These are phyloP conservation scores for Eutrema heterophyllum DNA, from an alignment of 345 rosid genomes.

Conservation along the genomic window DNA sequence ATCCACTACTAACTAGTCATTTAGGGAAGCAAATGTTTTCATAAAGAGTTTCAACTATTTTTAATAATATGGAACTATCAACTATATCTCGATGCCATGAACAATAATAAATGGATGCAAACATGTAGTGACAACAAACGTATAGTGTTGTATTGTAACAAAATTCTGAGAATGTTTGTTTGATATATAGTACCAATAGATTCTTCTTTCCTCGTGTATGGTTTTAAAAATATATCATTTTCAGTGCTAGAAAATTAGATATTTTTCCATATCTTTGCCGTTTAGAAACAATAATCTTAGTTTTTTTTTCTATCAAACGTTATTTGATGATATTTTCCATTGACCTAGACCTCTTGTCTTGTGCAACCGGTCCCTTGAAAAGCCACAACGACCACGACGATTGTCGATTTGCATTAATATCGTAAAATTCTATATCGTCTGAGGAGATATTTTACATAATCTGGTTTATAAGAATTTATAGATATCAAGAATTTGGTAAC, in stretches of 20 bases:
- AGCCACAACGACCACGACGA: background rate
- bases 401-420: background rate
- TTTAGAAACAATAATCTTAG: background rate
- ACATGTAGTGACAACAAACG: too few species aligned
- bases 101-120: too few species aligned
- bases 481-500: too few species aligned
- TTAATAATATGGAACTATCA: too few species aligned
- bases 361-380: slow-evolving; percentile 10
- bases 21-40: too few species aligned
- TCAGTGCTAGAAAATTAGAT: slow-evolving; percentile 3
- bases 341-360: slow-evolving; percentile 4
- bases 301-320: background rate
- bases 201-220: background rate
- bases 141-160: too few species aligned
- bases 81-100: too few species aligned
- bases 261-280: background rate
- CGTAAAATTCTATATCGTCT: background rate
- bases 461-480: too few species aligned
- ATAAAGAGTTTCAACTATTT: too few species aligned
- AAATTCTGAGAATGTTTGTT: too few species aligned
- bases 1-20: too few species aligned
- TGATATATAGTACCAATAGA: background rate
- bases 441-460: too few species aligned
- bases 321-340: slow-evolving; percentile 19
- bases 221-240: background rate